Evolutionary conservation across 495 filamentous ascomycete genomes (phyloP), one percentile per base, ranked within the genome.

Genomic region (Chaetomium cochliodes): DNA sequence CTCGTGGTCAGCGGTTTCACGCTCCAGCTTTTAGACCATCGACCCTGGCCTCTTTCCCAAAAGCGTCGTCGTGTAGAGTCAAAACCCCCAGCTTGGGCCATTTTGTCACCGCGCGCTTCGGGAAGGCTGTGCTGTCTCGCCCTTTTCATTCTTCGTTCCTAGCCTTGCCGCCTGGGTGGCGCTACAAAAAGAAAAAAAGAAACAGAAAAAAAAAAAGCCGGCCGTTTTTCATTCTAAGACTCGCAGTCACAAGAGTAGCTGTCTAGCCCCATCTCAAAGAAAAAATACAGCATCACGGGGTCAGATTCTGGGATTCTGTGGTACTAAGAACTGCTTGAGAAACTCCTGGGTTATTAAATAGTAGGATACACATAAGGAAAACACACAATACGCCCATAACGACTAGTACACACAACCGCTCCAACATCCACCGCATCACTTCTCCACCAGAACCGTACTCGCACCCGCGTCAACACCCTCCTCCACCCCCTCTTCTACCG

Each of bases 401-500:
- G 13, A 3, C 41, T 6, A 23, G 2, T n/a, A n/a, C 18, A 2
- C 2, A 3, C 0, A 4, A 50, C 46, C 46, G 12, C 9, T 20
- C 46, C 8, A 30, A 46, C n/a, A 50, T 18, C 28, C 30, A 22
- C 11, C 9, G 22, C 46, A 58, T 26, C 67, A 28, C 53, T 69
- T 50, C 5, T 69, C 63, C 58, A 78, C 76, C 44, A 78, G 60
- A 18, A 78, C 73, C 2, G 70, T 73, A 41, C 74, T 79, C 55
- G 64, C 76, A 46, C 65, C 74, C 11, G 67, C n/a, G 4, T 9
- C 49, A 1, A 7, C 33, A 26, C 51, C 59, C 8, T 57, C 46
- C 52, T 55, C 26, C 52, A 22, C 8, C 20, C 16, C 26, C 42
- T 50, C 46, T 11, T 11, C 41, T 3, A 11, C 41, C 16, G n/a